Evolutionary conservation across 2,329 filamentous ascomycete species (phyloP), one percentile per base, ranked within the genome.

Genomic region (Cladophialophora psammophila): DNA sequence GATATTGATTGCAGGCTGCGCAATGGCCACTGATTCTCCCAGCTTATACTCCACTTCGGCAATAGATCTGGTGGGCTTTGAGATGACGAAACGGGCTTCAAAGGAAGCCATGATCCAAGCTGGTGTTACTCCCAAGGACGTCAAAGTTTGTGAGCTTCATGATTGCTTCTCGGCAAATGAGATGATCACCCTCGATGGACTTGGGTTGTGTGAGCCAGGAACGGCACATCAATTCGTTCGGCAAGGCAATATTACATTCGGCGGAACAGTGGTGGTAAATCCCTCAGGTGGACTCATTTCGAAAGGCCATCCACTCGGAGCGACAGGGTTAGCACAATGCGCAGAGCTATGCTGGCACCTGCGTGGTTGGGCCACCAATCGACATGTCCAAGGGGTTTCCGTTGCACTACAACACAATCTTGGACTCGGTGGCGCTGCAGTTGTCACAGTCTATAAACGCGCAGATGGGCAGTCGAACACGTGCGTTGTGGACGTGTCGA

Each of bases 281-380:
- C 94, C 94, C 0, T 96, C 92, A 0, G 94, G 94, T 50, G 94
- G 94, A 0, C 86, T 98, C 64, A 97, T 97, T 74, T 95, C 91
- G 70, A 98, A 98, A 83, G 94, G 94, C 53, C 94, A 98, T 78
- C 94, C 94, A 0, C 88, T 98, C 3, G 94, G 94, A 35, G 94
- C 94, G 0, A 96, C 92, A 0, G 94, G 94, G 15, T 86, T 98
- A 59, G 94, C 94, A 9, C 94, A 98, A 81, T 97, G 94, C 76
- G 92, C 94, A 2, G 94, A 98, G 81, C 84, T 98, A 15, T 91
- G 96, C 32, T 98, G 94, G 94, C 94, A 97, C 76, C 84, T 98
- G 74, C 87, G 94, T 71, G 94, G 94, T 6, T 97, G 94, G 94
- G 94, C 94, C 13, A 97, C 94, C 81, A 69, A 87, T 87, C 62